Conservation (phyloP, 305 asterid species). For the Coffea humblotiana region DNA sequence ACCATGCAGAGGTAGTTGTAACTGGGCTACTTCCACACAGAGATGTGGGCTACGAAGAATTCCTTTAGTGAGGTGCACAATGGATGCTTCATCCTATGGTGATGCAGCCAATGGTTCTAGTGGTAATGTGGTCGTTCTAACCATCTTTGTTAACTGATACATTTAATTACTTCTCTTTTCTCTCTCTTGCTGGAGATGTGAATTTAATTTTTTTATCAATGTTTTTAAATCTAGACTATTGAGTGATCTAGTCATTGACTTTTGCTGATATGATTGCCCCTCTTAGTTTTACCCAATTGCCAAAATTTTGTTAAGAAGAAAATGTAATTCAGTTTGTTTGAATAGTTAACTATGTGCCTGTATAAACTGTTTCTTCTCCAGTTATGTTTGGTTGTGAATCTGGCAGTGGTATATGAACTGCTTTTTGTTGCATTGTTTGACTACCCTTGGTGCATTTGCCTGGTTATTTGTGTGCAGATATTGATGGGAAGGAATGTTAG, state of each 20-base stretch:
- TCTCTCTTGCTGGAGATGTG: not conserved
- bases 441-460: not conserved
- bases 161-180: not conserved
- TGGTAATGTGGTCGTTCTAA: constrained; percentile 40
- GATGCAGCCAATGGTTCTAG: constrained; percentile 58
- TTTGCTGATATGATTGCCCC: not conserved
- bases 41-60: constrained; percentile 31
- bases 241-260: not conserved
- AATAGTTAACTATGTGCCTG: not conserved
- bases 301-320: not conserved
- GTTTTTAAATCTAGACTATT: not conserved
- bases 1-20: constrained; percentile 36
- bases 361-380: not conserved
- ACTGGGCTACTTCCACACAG: constrained; percentile 42
- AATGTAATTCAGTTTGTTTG: not conserved
- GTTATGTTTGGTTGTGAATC: not conserved
- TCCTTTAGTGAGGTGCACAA: constrained; percentile 59
- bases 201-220: not conserved
- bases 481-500: not conserved
- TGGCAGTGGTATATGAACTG: not conserved
- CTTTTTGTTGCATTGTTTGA: not conserved
- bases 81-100: constrained; percentile 78
- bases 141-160: not conserved
- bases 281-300: not conserved
- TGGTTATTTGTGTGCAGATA: not conserved